Evolutionary conservation across 495 filamentous ascomycete genomes (phyloP).

Genomic region (Corynascus novoguineensis): DNA sequence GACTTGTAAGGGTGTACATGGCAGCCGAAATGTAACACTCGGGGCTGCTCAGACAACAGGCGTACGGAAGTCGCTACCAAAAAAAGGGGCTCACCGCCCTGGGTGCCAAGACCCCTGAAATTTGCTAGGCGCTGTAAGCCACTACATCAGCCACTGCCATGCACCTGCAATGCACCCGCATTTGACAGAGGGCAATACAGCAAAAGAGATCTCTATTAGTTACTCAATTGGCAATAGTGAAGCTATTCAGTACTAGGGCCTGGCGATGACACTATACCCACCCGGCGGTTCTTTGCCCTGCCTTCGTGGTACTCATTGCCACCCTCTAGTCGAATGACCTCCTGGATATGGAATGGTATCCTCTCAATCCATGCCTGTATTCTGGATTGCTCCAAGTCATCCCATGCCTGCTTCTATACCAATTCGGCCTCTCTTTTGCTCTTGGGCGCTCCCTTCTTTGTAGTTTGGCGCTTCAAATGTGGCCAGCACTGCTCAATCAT

Average conservation of each 20-base stretch:
- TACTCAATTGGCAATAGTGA: too few species aligned
- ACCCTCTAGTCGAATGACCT: not conserved
- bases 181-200: too few species aligned
- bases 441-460: not conserved
- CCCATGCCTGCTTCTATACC: not conserved
- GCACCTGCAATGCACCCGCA: too few species aligned
- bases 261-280: not conserved
- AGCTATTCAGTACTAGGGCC: not conserved
- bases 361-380: not conserved
- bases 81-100: not conserved
- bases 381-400: not conserved
- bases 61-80: too few species aligned
- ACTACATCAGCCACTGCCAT: not conserved
- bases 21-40: too few species aligned
- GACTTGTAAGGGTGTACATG: too few species aligned
- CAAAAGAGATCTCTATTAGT: too few species aligned
- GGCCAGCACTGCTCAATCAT: not conserved
- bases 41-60: too few species aligned
- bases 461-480: not conserved
- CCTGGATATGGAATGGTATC: not conserved
- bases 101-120: not conserved
- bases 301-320: not conserved
- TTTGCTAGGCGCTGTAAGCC: not conserved
- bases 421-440: not conserved
- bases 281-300: not conserved